Base-by-base conservation (phyloP, 2,329 filamentous ascomycete genomes). In the Curvularia sp. region DNA sequence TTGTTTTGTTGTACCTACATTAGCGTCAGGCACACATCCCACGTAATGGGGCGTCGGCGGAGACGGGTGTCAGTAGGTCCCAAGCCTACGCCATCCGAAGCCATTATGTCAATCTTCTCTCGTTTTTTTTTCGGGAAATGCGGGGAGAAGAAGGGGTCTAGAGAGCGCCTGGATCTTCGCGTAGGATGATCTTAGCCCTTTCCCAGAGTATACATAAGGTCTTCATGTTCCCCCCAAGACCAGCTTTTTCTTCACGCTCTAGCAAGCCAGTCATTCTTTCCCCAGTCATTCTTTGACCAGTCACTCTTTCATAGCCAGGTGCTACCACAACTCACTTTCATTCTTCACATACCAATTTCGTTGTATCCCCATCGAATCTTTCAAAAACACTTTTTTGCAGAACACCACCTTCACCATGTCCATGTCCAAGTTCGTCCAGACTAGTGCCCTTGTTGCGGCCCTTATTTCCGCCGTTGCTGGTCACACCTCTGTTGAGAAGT, bases 231-330 rank as follows among this genome's bases (percentile, higher is more conserved):
- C 58, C 46, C 43, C 46, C 47, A 28, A 35, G 38, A 5, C 20
- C 26, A 15, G n/a, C 13, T 56, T 57, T 57, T 50, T 53, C 52
- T 39, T 42, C 49, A 62, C 56, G 57, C 62, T 65, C 49, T 31
- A 59, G 52, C 58, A 55, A 67, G 62, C 70, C 68, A 68, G 60
- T 67, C 66, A 60, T 60, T 69, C 49, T 33, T 46, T 48, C 44
- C 26, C 1, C 61, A 60, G 67, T 70, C 67, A 63, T 42, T 63
- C 54, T 55, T 68, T 68, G 66, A 68, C 68, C 53, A 63, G 55
- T 65, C 66, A 63, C 60, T 55, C 53, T 71, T 71, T 60, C 47
- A 65, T 70, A 73, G 52, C 70, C 71, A 65, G 70, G 70, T 71
- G 71, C 71, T 72, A 68, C 61, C 49, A 55, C 53, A 53, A 61